Base-by-base conservation (phyloP, 2,329 filamentous ascomycete genomes). In the Fusarium tjaetaba region DNA sequence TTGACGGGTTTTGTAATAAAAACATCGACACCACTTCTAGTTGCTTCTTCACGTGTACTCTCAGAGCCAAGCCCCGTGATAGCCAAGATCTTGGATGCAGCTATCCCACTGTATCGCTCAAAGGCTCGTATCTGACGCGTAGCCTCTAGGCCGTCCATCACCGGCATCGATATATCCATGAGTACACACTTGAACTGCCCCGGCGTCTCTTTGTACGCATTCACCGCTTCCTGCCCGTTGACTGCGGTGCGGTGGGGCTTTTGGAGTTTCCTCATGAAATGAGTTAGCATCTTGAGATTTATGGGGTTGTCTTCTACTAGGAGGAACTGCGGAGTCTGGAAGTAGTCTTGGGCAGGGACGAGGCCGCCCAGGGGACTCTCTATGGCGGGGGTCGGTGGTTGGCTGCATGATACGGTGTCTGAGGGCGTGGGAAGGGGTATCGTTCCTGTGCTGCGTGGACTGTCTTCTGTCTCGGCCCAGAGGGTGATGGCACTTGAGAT, bases 281-380 rank as follows among this genome's bases (percentile, higher is more conserved):
- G 71, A 1, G 73, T 74, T 5, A 82, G 59, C 8, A 82, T 76
- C 70, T 79, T 78, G 2, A 83, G 62, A 42, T 85, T 85, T 61
- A 84, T 83, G 8, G 71, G 64, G 46, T 84, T 84, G 52, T 84
- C 83, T 20, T 85, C 82, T 1, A 84, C 82, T 6, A 84, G 72
- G 10, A 85, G 72, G 15, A 82, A 76, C 14, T 64, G 43, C 2
- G 26, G 58, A 7, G 28, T 48, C 0, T 43, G 38, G 20, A 58
- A 56, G 36, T 55, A 68, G 26, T 52, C 53, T 24, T 55, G n/a
- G 16, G 45, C 36, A 39, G 39, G 20, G 26, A 28, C 22, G 4
- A 30, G 28, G 14, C 24, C n/a, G n/a, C 52, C 52, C 7, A 58
- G 14, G 1, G 43, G 61, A 11, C 61, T 38, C 30, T 24, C 48